Conservation (phyloP, 1,284 basidiomycete species). For the Rhodotorula mucilaginosa region DNA sequence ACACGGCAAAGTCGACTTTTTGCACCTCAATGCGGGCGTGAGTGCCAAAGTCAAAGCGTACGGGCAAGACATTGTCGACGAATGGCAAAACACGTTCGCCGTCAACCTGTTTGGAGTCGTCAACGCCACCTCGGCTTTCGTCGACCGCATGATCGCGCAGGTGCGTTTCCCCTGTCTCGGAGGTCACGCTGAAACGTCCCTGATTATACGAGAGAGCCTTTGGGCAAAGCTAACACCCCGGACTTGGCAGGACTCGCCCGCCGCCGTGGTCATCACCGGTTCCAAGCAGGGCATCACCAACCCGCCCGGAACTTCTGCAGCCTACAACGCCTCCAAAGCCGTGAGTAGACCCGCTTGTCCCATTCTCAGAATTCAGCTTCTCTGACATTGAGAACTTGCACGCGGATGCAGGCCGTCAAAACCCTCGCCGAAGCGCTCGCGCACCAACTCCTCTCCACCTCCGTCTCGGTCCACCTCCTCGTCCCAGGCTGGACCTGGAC, state of each 20-base stretch:
- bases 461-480: constrained; percentile 39
- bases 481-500: constrained; percentile 43
- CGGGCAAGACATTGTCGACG: constrained; percentile 26
- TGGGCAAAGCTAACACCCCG: background rate
- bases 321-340: constrained; percentile 40
- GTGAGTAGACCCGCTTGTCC: background rate
- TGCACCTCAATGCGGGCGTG: constrained; percentile 44
- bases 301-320: constrained; percentile 40
- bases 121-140: constrained; percentile 41
- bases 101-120: constrained; percentile 44
- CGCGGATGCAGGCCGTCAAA: constrained; percentile 23
- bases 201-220: no score
- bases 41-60: constrained; percentile 18
- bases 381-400: no score
- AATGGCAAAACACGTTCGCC: constrained; percentile 33
- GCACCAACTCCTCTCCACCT: constrained; percentile 30
- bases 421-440: constrained; percentile 34
- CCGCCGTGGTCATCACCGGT: constrained; percentile 41
- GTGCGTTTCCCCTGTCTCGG: background rate
- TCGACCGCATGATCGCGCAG: constrained; percentile 39
- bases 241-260: constrained; percentile 25
- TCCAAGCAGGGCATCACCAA: constrained; percentile 44
- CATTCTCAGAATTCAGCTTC: no score
- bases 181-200: background rate
- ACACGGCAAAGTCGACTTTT: constrained; percentile 38